Conservation (phyloP, 495 filamentous ascomycete species). For the Polyplosphaeria fusca region DNA sequence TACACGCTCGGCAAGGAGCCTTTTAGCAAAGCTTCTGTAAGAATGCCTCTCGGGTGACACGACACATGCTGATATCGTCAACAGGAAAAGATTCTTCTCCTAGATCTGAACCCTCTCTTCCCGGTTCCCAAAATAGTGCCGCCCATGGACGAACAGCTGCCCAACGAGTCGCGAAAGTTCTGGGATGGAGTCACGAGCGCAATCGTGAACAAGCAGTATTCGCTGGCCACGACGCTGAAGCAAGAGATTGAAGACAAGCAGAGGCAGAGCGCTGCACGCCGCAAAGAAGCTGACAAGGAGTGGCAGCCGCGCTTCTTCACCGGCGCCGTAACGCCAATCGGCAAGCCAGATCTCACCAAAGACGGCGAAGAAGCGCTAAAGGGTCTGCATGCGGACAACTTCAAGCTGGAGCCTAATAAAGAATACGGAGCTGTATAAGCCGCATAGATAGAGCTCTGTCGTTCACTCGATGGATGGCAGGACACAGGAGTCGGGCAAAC, state of each 20-base stretch:
- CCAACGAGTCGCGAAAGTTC: conserved; percentile 85
- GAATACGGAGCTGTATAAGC: conserved; percentile 31
- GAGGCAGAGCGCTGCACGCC: conserved; percentile 74
- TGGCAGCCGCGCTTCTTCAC: conserved; percentile 94
- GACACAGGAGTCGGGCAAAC: no score
- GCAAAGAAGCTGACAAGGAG: conserved; percentile 59
- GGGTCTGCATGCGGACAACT: conserved; percentile 53
- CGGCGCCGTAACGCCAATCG: conserved; percentile 64
- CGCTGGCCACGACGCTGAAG: conserved; percentile 79
- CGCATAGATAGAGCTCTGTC: no score
- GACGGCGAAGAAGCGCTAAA: conserved; percentile 70
- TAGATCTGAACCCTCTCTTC: conserved; percentile 77
- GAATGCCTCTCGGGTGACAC: neutral
- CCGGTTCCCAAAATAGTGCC: conserved; percentile 76
- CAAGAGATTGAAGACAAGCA: conserved; percentile 89
- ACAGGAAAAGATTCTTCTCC: conserved; percentile 66
- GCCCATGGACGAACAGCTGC: conserved; percentile 69
- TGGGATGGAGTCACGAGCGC: conserved; percentile 85
- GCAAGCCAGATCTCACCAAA: conserved; percentile 74
- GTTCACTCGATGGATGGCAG: no score
- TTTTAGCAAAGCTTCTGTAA: conserved; percentile 50
- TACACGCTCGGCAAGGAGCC: conserved; percentile 50
- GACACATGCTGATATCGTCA: neutral
- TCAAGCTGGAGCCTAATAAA: conserved; percentile 24
- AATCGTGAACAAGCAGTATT: conserved; percentile 80